Base-by-base conservation (phyloP, 495 filamentous ascomycete genomes). In the Aspergillus bertholletiae region DNA sequence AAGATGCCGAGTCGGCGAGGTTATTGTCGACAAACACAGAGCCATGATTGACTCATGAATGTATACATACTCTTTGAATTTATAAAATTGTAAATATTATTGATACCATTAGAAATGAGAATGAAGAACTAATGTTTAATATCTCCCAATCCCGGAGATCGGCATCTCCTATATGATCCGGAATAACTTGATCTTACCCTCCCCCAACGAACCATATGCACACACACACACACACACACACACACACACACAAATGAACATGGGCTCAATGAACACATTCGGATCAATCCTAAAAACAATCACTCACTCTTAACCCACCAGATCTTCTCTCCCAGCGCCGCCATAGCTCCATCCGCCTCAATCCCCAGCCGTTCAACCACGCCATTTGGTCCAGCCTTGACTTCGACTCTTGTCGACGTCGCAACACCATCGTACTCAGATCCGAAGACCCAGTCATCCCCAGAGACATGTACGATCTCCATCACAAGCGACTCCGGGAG, bases 1-100 rank as follows among this genome's bases (percentile, higher is more conserved):
- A 51, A 15, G 48, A 60, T 30, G 55, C 54, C 0, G 62, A 69
- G 40, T 63, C 61, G 21, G 23, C 55, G 1, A 45, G 61, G 27
- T 48, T 70, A 35, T 54, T 65, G 32, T 59, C 56, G 20, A 13
- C 5, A 13, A 2, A 40, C 37, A 20, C 5, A 11, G 37, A 8
- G 37, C 7, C n/a, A 6, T 20, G 13, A 17, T 40, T 40, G 37
- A 40, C 13, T 12, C 13, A 2, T 1, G 7, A 32, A 32, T n/a
- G n/a, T n/a, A n/a, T n/a, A n/a, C n/a, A n/a, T n/a, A n/a, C n/a
- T n/a, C n/a, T n/a, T n/a, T n/a, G n/a, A n/a, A n/a, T n/a, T n/a
- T n/a, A n/a, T n/a, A n/a, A n/a, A n/a, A n/a, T n/a, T n/a, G n/a
- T n/a, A n/a, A n/a, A n/a, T n/a, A n/a, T n/a, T n/a, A n/a, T n/a